phyloP scores from a whole-genome alignment of 352 stramenopile genomes.

The Phytophthora idaei region DNA sequence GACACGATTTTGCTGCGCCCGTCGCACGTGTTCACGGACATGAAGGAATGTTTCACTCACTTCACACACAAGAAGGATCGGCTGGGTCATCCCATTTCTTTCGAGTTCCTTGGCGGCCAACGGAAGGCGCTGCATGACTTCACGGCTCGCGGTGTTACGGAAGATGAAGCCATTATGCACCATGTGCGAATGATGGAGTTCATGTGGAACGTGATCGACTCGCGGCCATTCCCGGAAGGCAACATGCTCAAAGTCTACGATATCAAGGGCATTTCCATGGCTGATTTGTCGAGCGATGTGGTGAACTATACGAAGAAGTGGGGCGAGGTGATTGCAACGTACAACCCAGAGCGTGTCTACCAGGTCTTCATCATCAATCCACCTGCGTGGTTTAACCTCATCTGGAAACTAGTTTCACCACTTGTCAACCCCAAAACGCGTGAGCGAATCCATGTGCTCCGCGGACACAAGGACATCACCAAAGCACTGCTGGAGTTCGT shows the following conservation, averaged over 20 bases:
- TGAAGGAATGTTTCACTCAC: slow-evolving; percentile 69
- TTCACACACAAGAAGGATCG: slow-evolving; percentile 76
- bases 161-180: slow-evolving; percentile 67
- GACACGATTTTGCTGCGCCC: slow-evolving; percentile 72
- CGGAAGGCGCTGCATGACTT: slow-evolving; percentile 68
- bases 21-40: slow-evolving; percentile 55
- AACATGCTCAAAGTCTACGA: slow-evolving; percentile 79
- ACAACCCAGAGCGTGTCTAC: slow-evolving; percentile 78
- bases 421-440: slow-evolving; percentile 76
- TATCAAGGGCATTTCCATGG: slow-evolving; percentile 78
- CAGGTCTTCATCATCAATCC: slow-evolving; percentile 80
- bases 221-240: slow-evolving; percentile 60
- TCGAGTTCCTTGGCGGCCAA: slow-evolving; percentile 65
- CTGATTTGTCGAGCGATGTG: slow-evolving; percentile 69
- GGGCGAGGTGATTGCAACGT: slow-evolving; percentile 60
- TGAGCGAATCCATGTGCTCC: slow-evolving; percentile 70
- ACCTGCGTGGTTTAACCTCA: slow-evolving; percentile 78
- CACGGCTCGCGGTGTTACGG: slow-evolving; percentile 54
- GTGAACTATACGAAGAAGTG: slow-evolving; percentile 77
- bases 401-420: slow-evolving; percentile 80
- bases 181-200: slow-evolving; percentile 75
- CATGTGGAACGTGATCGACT: slow-evolving; percentile 70
- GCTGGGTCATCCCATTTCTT: slow-evolving; percentile 57
- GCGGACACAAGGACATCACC: slow-evolving; percentile 72
- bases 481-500: slow-evolving; percentile 76